These are phyloP conservation scores for Phellopilus nigrolimitatus DNA, from an alignment of 1,284 basidiomycete species.

Conservation along the genomic window DNA sequence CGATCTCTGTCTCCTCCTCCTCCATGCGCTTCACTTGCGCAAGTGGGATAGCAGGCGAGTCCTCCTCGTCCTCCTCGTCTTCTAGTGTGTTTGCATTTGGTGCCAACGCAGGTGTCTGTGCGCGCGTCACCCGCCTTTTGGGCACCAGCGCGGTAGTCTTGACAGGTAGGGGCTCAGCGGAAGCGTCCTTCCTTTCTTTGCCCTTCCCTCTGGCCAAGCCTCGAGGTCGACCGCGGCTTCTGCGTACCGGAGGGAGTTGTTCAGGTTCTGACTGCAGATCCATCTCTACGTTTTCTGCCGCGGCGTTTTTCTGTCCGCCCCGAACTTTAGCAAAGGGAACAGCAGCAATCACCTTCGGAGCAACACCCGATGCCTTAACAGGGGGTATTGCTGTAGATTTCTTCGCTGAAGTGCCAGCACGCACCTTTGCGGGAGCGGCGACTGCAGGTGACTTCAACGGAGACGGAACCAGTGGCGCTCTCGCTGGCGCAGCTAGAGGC, in stretches of 20 bases:
- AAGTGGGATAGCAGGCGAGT: slow-evolving; percentile 19
- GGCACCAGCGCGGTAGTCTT: neutral
- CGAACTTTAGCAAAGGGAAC: too few species aligned
- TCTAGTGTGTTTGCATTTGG: slow-evolving; percentile 2
- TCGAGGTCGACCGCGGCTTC: neutral
- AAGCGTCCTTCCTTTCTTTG: neutral
- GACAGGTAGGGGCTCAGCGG: neutral
- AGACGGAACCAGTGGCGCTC: neutral
- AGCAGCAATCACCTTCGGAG: too few species aligned
- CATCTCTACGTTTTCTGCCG: neutral
- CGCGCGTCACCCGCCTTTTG: neutral
- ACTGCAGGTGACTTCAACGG: neutral
- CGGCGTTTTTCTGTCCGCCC: neutral
- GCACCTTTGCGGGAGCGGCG: neutral
- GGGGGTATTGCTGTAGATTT: neutral
- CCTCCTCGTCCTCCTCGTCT: neutral
- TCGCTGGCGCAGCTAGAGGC: too few species aligned
- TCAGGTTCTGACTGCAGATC: neutral
- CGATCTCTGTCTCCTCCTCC: slow-evolving; percentile 40
- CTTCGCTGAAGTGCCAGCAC: neutral
- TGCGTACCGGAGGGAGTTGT: neutral
- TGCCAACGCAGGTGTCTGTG: neutral
- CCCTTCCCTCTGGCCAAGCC: neutral
- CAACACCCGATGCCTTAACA: neutral
- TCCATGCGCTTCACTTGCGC: slow-evolving; percentile 33